These are phyloP conservation scores for Dimocarpus longan DNA, from an alignment of 345 rosid genomes.

Conservation along the genomic window DNA sequence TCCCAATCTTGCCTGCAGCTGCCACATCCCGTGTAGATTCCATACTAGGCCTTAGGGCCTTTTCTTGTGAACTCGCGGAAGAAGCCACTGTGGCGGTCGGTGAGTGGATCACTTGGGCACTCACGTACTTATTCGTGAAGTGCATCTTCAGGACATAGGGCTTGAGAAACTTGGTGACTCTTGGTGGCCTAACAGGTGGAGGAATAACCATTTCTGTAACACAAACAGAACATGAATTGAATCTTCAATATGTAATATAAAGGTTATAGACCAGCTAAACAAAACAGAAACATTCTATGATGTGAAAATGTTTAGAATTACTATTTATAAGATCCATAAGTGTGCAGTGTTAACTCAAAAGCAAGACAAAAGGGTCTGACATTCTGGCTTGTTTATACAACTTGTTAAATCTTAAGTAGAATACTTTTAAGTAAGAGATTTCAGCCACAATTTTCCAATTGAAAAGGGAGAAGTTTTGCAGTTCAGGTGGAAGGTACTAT, in stretches of 20 bases:
- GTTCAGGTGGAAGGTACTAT: neutral
- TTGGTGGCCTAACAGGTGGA: slow-evolving; percentile 72
- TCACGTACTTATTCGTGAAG: slow-evolving; percentile 73
- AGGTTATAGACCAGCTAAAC: neutral
- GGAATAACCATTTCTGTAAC: slow-evolving; percentile 62
- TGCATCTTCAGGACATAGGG: slow-evolving; percentile 78
- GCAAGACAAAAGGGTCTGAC: neutral
- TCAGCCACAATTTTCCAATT: neutral
- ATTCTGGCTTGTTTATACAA: neutral
- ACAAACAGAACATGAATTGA: slow-evolving; percentile 1
- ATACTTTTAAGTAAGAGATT: neutral
- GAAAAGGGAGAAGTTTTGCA: neutral
- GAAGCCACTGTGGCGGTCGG: slow-evolving; percentile 84
- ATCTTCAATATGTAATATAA: neutral
- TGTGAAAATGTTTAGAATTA: neutral
- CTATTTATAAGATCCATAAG: neutral
- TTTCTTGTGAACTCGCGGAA: slow-evolving; percentile 82
- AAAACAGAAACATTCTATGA: neutral
- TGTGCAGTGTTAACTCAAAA: neutral
- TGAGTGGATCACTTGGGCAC: slow-evolving; percentile 79
- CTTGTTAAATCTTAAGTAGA: neutral
- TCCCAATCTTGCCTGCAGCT: slow-evolving; percentile 85
- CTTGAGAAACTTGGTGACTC: slow-evolving; percentile 58
- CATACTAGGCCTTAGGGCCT: slow-evolving; percentile 61
- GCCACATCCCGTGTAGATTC: slow-evolving; percentile 78